phyloP scores from a whole-genome alignment of 306 rosid genomes.

The Dalbergia cochinchinensis region DNA sequence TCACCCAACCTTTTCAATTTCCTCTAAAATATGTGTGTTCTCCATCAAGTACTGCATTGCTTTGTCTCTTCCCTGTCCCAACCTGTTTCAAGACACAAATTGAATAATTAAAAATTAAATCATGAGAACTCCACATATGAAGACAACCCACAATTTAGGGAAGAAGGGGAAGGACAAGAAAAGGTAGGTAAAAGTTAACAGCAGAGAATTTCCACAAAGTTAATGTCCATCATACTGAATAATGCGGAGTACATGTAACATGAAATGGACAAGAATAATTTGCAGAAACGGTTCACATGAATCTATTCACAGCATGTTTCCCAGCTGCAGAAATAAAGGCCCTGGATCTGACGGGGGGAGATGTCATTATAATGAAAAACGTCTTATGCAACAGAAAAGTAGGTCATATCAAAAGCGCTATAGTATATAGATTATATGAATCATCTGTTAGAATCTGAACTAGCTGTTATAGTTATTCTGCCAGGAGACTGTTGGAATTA shows the following conservation, averaged over 20 bases:
- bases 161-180: not conserved
- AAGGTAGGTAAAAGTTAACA: not conserved
- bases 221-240: not conserved
- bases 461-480: not conserved
- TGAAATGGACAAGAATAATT: slow-evolving; percentile 6
- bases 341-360: not conserved
- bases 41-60: slow-evolving; percentile 87
- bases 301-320: not conserved
- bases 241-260: not conserved
- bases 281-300: not conserved
- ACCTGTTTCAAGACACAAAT: slow-evolving; percentile 59
- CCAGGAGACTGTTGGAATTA: not conserved
- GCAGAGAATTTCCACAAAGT: not conserved
- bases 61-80: slow-evolving; percentile 98
- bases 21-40: slow-evolving; percentile 74
- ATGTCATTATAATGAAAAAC: not conserved
- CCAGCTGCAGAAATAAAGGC: too few relatives aligned
- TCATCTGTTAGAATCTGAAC: not conserved
- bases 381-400: not conserved
- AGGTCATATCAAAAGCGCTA: not conserved
- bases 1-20: slow-evolving; percentile 85
- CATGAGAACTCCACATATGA: slow-evolving; percentile 14
- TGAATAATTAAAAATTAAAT: slow-evolving; percentile 32
- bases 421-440: not conserved
- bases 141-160: slow-evolving; percentile 6